Evolutionary conservation across 176 grass and related monocot genomes (phyloP).

Genomic region (Rhipidocladum racemiflorum): DNA sequence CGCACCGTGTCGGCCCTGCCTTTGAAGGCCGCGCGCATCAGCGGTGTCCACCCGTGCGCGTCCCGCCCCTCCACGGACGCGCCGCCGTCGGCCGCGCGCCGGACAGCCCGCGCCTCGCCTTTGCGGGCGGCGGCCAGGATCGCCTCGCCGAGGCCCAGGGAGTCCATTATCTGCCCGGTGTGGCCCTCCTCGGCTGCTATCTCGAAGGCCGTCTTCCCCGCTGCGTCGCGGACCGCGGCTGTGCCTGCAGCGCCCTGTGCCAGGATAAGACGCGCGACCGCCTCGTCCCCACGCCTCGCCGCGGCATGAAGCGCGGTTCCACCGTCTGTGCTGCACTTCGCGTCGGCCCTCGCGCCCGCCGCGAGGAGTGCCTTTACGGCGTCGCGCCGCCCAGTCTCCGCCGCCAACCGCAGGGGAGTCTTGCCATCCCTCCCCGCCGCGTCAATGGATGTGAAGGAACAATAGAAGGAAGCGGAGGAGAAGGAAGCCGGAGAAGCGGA

Average conservation of each 20-base stretch:
- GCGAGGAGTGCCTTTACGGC: constrained; percentile 38
- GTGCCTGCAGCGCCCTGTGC: constrained; percentile 37
- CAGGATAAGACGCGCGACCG: constrained; percentile 34
- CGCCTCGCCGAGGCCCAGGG: constrained; percentile 50
- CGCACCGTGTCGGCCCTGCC: constrained; percentile 37
- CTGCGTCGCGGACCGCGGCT: constrained; percentile 43
- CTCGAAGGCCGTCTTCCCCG: constrained; percentile 56
- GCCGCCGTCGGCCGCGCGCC: constrained; percentile 34
- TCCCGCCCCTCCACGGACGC: constrained; percentile 48
- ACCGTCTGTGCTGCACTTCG: constrained; percentile 30
- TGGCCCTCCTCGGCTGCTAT: constrained; percentile 50
- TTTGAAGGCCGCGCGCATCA: constrained; percentile 70
- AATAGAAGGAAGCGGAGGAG: constrained; percentile 23
- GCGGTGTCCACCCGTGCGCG: constrained; percentile 63
- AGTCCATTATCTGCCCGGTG: constrained; percentile 36
- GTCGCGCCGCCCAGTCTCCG: constrained; percentile 42
- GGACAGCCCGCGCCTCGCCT: constrained; percentile 29
- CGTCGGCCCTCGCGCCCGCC: constrained; percentile 52
- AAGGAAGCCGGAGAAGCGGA: constrained; percentile 12
- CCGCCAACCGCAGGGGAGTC: constrained; percentile 51
- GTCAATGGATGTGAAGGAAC: constrained; percentile 32
- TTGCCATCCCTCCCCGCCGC: constrained; percentile 53
- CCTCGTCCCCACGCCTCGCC: constrained; percentile 48
- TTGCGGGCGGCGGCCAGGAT: constrained; percentile 44
- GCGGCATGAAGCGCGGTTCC: constrained; percentile 56